Base-by-base conservation (phyloP, 345 rosid genomes). In the Carallia brachiata region DNA sequence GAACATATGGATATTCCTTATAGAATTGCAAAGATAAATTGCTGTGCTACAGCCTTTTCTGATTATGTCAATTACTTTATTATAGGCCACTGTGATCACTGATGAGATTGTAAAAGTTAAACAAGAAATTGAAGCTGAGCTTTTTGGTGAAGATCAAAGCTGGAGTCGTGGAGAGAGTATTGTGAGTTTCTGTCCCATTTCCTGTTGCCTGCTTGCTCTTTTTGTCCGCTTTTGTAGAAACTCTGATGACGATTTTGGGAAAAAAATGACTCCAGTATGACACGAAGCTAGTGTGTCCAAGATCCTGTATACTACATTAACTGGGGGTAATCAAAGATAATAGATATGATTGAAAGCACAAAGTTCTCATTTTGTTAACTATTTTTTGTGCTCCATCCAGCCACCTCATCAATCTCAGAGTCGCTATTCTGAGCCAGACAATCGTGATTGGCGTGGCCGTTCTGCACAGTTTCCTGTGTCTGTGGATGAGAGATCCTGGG, bases 371-470 rank as follows among this genome's bases (percentile, higher is more conserved):
- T 13, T 2, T 63, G 34, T 65, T 39, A 56, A 27, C 13, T 19
- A 27, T 5, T 7, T 59, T 52, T 53, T 47, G 31, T 76, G 67
- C 18, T 52, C 7, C 10, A 12, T 66, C 17, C 19, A 88, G 96
- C 79, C 75, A 18, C 76, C 73, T 52, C 82, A 4, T 83, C 90
- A 81, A 75, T 19, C 66, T 73, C 91, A 70, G 69, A 73, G 70
- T 73, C 92, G 96, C 36, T 90, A 77, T 66, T 75, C 89, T 18
- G 95, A 92, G 82, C 79, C 90, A 55, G 96, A 90, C 79, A 92
- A 75, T 72, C 95, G 96, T 66, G 92, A 92, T 65, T 92, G 94
- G 96, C 94, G 86, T 62, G 81, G 68, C 31, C 92, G 95, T 61
- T 68, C 88, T 30, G 82, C 87, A 62, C 91, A 83, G 59, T 40